These are phyloP conservation scores for Leccinum rimulosum DNA, from an alignment of 768 basidiomycete species.

Conservation along the genomic window DNA sequence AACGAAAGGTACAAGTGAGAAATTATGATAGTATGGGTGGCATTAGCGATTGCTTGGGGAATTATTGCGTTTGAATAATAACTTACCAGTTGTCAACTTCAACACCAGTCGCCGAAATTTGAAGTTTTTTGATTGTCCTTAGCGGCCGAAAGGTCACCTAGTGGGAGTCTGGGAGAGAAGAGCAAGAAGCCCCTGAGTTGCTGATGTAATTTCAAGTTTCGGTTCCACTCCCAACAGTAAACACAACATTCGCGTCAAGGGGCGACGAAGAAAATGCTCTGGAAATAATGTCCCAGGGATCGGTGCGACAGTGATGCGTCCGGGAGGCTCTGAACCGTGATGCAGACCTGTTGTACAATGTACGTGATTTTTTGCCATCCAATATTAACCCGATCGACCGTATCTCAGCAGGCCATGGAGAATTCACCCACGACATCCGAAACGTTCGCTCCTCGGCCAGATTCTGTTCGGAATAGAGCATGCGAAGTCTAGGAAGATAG, in stretches of 20 bases:
- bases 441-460: neutral
- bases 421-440: neutral
- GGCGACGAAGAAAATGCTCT: slow-evolving; percentile 20
- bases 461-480: slow-evolving; percentile 17
- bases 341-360: slow-evolving; percentile 24
- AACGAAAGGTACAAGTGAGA: too few species aligned
- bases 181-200: too few species aligned
- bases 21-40: too few species aligned
- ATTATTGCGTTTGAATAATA: too few species aligned
- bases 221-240: too few species aligned
- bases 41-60: too few species aligned
- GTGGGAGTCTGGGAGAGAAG: too few species aligned
- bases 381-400: neutral
- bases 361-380: slow-evolving; percentile 8
- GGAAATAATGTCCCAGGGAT: slow-evolving; percentile 21
- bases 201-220: too few species aligned
- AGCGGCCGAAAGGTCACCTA: too few species aligned
- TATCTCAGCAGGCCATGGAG: slow-evolving; percentile 10
- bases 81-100: too few species aligned
- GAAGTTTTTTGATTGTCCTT: too few species aligned
- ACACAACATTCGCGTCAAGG: slow-evolving; percentile 3
- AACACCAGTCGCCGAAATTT: too few species aligned
- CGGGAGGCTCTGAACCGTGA: slow-evolving; percentile 29
- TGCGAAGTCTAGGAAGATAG: slow-evolving; percentile 11
- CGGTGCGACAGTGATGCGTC: slow-evolving; percentile 18